These are phyloP conservation scores for Colletotrichum brevisporum DNA, from an alignment of 2,329 filamentous ascomycete species.

Conservation along the genomic window DNA sequence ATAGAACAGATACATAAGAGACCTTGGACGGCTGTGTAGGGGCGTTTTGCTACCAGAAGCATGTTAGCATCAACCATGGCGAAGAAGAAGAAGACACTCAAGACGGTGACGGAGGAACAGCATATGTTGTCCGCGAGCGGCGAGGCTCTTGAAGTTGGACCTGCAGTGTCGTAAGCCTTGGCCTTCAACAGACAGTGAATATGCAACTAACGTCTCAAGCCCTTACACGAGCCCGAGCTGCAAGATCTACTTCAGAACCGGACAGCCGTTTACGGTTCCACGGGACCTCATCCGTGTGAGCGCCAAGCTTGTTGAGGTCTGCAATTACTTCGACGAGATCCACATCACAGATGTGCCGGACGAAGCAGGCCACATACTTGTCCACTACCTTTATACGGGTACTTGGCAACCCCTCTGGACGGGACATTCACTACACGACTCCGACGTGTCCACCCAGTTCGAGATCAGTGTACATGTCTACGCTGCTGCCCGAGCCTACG, in stretches of 20 bases:
- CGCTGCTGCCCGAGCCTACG: slow-evolving; percentile 3
- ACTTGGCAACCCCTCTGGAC: slow-evolving; percentile 22
- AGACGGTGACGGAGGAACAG: background rate
- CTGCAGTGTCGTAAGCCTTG: slow-evolving; percentile 5
- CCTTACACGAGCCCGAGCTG: slow-evolving; percentile 14
- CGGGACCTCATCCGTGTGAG: slow-evolving; percentile 5
- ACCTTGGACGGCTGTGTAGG: background rate
- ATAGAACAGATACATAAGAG: background rate
- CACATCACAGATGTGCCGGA: background rate
- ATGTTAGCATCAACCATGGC: background rate
- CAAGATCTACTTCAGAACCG: slow-evolving; percentile 5
- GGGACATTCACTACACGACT: background rate
- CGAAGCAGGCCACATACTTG: slow-evolving; percentile 21
- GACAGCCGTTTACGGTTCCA: background rate
- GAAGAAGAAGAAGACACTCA: slow-evolving; percentile 1
- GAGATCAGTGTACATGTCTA: slow-evolving; percentile 14
- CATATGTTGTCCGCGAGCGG: background rate
- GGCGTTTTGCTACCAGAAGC: background rate
- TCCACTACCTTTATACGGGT: slow-evolving; percentile 30
- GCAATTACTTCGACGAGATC: background rate
- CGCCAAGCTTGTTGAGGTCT: background rate
- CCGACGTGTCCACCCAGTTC: background rate
- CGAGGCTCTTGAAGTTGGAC: background rate
- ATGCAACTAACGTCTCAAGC: background rate
- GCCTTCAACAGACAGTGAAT: background rate